phyloP scores from a whole-genome alignment of 352 stramenopile genomes.

The Phytophthora lateralis region DNA sequence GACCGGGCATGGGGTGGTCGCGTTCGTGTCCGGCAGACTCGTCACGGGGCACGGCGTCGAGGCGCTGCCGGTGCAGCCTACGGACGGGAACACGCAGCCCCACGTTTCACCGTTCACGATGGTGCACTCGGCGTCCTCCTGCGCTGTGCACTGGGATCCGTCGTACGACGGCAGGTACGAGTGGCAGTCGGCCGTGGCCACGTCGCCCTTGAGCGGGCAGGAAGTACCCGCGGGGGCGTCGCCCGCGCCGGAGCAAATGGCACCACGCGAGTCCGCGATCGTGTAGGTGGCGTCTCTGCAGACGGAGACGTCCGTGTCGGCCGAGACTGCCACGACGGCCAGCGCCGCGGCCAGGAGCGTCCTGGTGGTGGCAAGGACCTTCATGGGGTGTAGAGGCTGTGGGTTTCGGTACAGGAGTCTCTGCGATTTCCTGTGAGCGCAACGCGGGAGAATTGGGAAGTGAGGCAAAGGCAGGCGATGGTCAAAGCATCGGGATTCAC shows the following conservation, averaged over 20 bases:
- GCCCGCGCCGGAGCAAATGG: conserved; percentile 56
- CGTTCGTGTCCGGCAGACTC: conserved; percentile 10
- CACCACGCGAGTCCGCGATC: conserved; percentile 42
- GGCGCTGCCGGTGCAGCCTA: conserved; percentile 27
- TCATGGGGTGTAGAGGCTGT: conserved; percentile 16
- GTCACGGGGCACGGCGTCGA: conserved; percentile 25
- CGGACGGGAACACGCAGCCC: conserved; percentile 43
- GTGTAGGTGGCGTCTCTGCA: conserved; percentile 54
- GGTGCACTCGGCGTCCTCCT: conserved; percentile 48
- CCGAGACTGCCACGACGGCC: conserved; percentile 20
- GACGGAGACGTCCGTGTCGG: conserved; percentile 41
- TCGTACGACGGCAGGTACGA: conserved; percentile 52
- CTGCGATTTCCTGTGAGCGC: conserved; percentile 26
- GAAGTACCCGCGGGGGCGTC: conserved; percentile 40
- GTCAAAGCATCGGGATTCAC: conserved; percentile 16
- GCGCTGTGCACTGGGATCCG: conserved; percentile 34
- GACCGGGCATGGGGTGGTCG: conserved; percentile 18
- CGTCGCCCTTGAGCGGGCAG: conserved; percentile 56
- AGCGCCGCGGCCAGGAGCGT: conserved; percentile 28
- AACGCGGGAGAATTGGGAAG: conserved; percentile 27
- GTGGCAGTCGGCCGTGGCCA: conserved; percentile 48
- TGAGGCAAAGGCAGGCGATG: conserved; percentile 1
- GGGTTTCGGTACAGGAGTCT: conserved; percentile 16
- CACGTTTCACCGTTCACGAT: conserved; percentile 43
- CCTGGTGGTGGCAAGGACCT: conserved; percentile 20